Evolutionary conservation across 2,329 filamentous ascomycete genomes (phyloP), one percentile per base, ranked within the genome.

Genomic region (Penicillium crustosum): DNA sequence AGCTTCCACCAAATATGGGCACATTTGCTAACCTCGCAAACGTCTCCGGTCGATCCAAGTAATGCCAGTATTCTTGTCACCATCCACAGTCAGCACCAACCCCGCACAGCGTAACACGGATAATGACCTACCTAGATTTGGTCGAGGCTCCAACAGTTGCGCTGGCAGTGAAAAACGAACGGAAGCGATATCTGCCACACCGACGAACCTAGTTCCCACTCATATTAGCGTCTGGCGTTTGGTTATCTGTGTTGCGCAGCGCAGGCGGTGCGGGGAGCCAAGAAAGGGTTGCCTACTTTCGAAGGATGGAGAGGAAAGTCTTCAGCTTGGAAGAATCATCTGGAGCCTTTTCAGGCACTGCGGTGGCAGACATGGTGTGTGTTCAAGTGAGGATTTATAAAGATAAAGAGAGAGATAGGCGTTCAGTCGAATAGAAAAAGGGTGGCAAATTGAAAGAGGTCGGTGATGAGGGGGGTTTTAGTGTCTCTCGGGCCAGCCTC

Each of bases 91-190:
- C 61, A 70, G 62, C 49, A 35, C 33, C 58, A 33, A 47, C 27
- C 35, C 53, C 55, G 17, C 41, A 38, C 39, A 42, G 29, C n/a
- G 27, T 49, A 38, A 47, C 23, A 57, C 29, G 49, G 27, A 36
- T 19, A 15, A 42, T 12, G n/a, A 65, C 67, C 63, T 79, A 86
- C 84, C 84, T 73, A 99, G 82, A 75, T 99, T 99, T 52, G 94
- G 94, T 4, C 91, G 95, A 36, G 94, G 94, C 76, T 99, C 94
- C 70, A 99, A 85, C 43, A 99, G 86, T 77, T 97, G 93, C 50
- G 94, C 92, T 23, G 94, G 94, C 50, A 99, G 84, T 17, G 93
- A 97, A 79, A 99, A 99, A 66, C 94, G 90, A 61, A 97, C 93
- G 56, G 92, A 86, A 57, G 94, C 94, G 70, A 99, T 94, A 77